These are phyloP conservation scores for Flammula alnicola DNA, from an alignment of 1,284 basidiomycete genomes.

Conservation along the genomic window DNA sequence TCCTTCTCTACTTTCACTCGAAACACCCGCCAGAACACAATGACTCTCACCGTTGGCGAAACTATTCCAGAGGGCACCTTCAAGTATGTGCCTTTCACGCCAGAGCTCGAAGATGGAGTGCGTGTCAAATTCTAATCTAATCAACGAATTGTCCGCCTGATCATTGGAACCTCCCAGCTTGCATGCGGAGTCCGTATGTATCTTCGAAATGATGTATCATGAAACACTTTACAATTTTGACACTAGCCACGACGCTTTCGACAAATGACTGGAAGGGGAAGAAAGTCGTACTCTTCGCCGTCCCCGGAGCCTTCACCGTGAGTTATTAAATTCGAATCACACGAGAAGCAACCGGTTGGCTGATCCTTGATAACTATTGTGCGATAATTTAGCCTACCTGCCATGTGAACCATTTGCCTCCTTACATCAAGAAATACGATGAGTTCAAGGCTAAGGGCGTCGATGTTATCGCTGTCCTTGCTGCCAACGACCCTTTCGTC, in stretches of 20 bases:
- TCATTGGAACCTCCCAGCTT: constrained; percentile 38
- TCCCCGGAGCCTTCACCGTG: constrained; percentile 83
- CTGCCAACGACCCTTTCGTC: constrained; percentile 80
- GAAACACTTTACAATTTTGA: constrained; percentile 16
- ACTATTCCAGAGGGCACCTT: constrained; percentile 68
- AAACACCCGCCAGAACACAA: constrained; percentile 13
- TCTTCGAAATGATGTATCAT: constrained; percentile 16
- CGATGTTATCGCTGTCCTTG: constrained; percentile 71
- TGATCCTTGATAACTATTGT: constrained; percentile 12
- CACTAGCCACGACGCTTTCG: constrained; percentile 51
- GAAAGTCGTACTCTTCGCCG: constrained; percentile 80
- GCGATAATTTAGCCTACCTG: constrained; percentile 62
- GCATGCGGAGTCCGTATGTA: constrained; percentile 68
- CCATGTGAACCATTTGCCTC: constrained; percentile 75
- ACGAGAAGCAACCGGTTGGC: background rate
- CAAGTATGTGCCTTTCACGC: constrained; percentile 64
- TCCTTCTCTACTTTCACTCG: constrained; percentile 2
- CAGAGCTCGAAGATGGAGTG: constrained; percentile 68
- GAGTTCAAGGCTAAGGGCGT: constrained; percentile 78
- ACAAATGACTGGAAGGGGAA: constrained; percentile 82
- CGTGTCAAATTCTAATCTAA: constrained; percentile 29
- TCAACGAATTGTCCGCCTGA: constrained; percentile 15
- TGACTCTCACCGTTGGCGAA: constrained; percentile 64
- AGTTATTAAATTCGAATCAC: constrained; percentile 28
- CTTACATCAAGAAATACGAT: constrained; percentile 65